Evolutionary conservation across 768 basidiomycete genomes (phyloP), one percentile per base, ranked within the genome.

Genomic region (Pisolithus sp.): DNA sequence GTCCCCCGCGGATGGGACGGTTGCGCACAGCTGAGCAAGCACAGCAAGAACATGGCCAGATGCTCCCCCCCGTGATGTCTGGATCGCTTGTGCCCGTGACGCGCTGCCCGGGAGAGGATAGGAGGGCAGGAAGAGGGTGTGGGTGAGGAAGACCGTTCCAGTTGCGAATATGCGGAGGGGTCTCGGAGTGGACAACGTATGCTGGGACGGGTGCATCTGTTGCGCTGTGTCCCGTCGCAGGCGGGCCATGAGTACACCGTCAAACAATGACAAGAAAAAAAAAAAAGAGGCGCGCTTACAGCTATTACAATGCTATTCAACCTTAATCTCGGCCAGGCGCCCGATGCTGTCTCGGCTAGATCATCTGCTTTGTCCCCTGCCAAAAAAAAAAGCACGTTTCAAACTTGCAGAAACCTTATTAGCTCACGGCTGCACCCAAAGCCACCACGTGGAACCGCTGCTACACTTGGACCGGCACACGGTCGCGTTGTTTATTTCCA

Each of bases 91-190:
- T 0, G 89, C 88, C 42, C 89, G 84, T 2, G 80, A 65, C 2
- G 77, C 82, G 7, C 77, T 75, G 10, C 75, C 72, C 1, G 82
- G 81, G 12, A 65, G 63, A 1, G 87, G 86, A 53, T 86, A 78
- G 13, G 73, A 63, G 20, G 81, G 79, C 4, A 92, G 59, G 37
- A 73, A 72, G 46, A 93, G 76, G 0, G 81, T 83, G 64, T 90
- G 83, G 5, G 86, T 88, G 41, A 86, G 67, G 63, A 92, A 92
- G 38, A 93, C 76, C 9, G 89, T 87, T 13, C 89, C 89, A 12
- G 84, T 83, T 2, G 86, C 86, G 38, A 92, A 78, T 23, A 92
- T 80, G 41, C 88, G 83, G 17, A 89, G 73, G n/a, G 79, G 73
- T 59, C 64, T 71, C 46, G 65, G 17, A 12, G 30, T 3, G 5